Percentiles rank a stretch among this genome's conserved stretches.
Evolutionary conservation across 1,139 yeast genomes (phyloP).

Genomic region (Blastobotrys capitulatus): DNA sequence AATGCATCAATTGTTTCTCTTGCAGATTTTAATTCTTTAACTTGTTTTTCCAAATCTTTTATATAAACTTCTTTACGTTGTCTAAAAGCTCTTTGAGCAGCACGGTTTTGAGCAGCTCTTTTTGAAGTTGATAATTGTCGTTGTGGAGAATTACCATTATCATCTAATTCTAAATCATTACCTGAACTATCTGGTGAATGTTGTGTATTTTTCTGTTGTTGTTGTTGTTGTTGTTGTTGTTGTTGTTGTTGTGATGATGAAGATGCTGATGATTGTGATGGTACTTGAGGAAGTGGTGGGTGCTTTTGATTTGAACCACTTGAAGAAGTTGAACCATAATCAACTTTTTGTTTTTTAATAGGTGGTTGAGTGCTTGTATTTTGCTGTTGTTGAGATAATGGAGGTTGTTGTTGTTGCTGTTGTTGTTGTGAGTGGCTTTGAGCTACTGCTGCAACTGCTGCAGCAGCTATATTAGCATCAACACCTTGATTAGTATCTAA

Average conservation of each 20-base stretch:
- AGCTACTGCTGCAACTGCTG: neutral
- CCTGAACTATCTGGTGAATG: neutral
- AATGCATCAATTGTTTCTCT: conserved; percentile 59
- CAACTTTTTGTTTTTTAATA: neutral
- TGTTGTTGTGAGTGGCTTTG: neutral
- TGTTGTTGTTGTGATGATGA: neutral
- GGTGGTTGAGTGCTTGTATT: neutral
- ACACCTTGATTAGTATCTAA: no score
- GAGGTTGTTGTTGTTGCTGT: conserved; percentile 1
- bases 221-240: neutral
- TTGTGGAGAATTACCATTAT: neutral
- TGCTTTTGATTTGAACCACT: neutral
- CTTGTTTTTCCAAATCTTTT: conserved; percentile 68
- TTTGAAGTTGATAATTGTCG: conserved; percentile 59
- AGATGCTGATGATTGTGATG: neutral
- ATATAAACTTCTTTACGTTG: conserved; percentile 72
- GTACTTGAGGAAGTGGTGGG: neutral
- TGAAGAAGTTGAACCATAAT: neutral
- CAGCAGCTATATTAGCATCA: neutral
- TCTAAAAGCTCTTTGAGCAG: conserved; percentile 84
- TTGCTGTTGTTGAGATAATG: neutral
- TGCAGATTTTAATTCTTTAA: conserved; percentile 53
- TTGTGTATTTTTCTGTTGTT: neutral
- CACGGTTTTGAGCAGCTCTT: conserved; percentile 84
- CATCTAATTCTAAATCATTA: no score